phyloP scores from a whole-genome alignment of 1,284 basidiomycete species.

The Marasmius fiardii region DNA sequence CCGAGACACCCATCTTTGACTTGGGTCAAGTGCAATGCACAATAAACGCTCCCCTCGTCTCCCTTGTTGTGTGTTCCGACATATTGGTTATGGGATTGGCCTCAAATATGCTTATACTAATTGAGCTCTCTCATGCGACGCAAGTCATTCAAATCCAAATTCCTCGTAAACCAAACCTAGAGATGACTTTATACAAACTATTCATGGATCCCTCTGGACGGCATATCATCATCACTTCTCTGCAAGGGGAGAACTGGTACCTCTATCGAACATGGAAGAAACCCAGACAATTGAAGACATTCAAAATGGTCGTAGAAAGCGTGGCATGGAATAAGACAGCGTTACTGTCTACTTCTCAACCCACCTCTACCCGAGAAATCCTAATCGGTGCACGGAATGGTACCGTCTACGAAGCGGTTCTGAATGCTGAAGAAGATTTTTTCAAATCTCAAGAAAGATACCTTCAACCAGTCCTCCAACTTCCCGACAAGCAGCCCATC shows the following conservation, averaged over 20 bases:
- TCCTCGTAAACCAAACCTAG: constrained; percentile 58
- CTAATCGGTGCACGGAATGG: constrained; percentile 88
- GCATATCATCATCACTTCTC: constrained; percentile 85
- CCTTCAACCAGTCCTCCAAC: constrained; percentile 73
- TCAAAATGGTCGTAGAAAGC: constrained; percentile 88
- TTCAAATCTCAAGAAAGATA: constrained; percentile 89
- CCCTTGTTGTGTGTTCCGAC: constrained; percentile 83
- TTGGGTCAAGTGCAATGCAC: constrained; percentile 87
- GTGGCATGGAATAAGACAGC: constrained; percentile 92
- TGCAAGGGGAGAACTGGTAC: constrained; percentile 94
- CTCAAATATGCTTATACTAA: constrained; percentile 78
- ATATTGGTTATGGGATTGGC: constrained; percentile 80
- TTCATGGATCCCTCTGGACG: constrained; percentile 91
- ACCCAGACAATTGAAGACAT: constrained; percentile 72
- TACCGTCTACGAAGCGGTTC: constrained; percentile 79
- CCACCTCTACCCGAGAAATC: constrained; percentile 79
- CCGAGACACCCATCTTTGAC: constrained; percentile 71
- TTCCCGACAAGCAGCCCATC: constrained; percentile 77
- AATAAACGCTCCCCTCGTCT: constrained; percentile 76
- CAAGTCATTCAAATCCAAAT: constrained; percentile 79
- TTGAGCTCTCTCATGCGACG: constrained; percentile 81
- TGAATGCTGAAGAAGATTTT: constrained; percentile 88
- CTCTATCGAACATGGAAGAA: constrained; percentile 80
- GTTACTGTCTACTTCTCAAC: constrained; percentile 58
- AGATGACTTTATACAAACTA: constrained; percentile 73